Evolutionary conservation across 352 stramenopile species (phyloP).

Genomic region (Phytopythium vexans): DNA sequence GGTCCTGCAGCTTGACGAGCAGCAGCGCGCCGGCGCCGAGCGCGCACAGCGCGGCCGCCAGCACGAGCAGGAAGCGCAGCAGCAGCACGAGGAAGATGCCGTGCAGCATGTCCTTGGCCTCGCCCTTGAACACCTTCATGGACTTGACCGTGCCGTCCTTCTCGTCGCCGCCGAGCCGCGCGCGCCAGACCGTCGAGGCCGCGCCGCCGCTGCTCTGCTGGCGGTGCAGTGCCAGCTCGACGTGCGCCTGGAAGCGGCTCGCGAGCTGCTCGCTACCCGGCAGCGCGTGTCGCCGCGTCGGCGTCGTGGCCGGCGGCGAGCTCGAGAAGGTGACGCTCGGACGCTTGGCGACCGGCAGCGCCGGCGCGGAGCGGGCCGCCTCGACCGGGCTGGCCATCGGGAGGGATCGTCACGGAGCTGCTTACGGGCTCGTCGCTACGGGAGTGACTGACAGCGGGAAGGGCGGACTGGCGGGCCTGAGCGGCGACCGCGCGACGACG

Average conservation of each 20-base stretch:
- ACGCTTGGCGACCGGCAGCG: background rate
- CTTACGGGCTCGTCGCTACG: too few relatives aligned
- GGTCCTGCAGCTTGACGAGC: slow-evolving; percentile 23
- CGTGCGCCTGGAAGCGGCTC: slow-evolving; percentile 13
- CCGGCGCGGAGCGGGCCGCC: background rate
- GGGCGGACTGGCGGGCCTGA: too few relatives aligned
- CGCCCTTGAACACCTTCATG: slow-evolving; percentile 51
- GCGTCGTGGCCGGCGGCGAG: slow-evolving; percentile 1
- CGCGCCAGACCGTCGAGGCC: background rate
- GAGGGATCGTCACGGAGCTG: too few relatives aligned
- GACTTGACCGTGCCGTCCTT: slow-evolving; percentile 48
- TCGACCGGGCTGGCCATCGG: background rate
- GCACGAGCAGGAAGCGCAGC: slow-evolving; percentile 44
- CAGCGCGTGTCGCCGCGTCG: slow-evolving; percentile 4
- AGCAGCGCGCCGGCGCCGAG: slow-evolving; percentile 28
- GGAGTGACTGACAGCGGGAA: too few relatives aligned
- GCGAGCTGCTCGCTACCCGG: slow-evolving; percentile 1
- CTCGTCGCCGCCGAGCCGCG: slow-evolving; percentile 9
- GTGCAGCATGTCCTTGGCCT: slow-evolving; percentile 53
- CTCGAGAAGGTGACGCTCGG: background rate
- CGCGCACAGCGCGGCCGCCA: slow-evolving; percentile 30
- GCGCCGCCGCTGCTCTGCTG: slow-evolving; percentile 4
- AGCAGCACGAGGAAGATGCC: slow-evolving; percentile 61
- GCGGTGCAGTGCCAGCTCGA: slow-evolving; percentile 18
- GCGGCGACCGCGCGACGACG: too few relatives aligned